A percentile compares a stretch with the other conserved stretches of the same genome.
Evolutionary conservation across 2,329 filamentous ascomycete genomes (phyloP).

Genomic region (Fusarium burgessii): DNA sequence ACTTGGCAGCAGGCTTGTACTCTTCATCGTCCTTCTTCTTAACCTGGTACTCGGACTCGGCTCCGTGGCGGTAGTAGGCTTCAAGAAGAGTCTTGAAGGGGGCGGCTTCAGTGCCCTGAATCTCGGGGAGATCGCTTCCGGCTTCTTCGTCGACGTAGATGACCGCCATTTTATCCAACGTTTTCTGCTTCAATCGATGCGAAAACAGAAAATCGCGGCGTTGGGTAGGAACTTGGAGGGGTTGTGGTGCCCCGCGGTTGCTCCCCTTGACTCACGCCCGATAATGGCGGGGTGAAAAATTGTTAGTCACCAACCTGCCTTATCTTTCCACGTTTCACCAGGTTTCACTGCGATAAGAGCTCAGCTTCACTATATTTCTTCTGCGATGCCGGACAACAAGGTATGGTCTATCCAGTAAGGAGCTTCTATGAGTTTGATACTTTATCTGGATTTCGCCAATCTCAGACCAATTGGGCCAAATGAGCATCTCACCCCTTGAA

Average conservation of each 20-base stretch:
- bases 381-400: not conserved
- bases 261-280: constrained; percentile 35
- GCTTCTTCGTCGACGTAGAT: constrained; percentile 76
- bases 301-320: constrained; percentile 30
- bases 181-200: constrained; percentile 21
- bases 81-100: constrained; percentile 86
- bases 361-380: not conserved
- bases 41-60: constrained; percentile 57
- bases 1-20: constrained; percentile 47
- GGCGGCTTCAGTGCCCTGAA: constrained; percentile 75
- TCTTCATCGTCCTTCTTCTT: constrained; percentile 53
- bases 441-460: not conserved
- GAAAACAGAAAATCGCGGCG: constrained; percentile 19
- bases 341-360: constrained; percentile 13
- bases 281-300: constrained; percentile 42
- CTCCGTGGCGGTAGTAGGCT: constrained; percentile 70
- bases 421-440: not conserved
- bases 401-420: not conserved
- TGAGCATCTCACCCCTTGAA: too few species aligned
- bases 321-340: constrained; percentile 24
- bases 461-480: not conserved
- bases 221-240: constrained; percentile 30
- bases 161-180: constrained; percentile 49
- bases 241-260: constrained; percentile 38
- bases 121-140: constrained; percentile 77